Percentiles rank a stretch among this genome's conserved stretches.
phyloP scores from a whole-genome alignment of 2,329 filamentous ascomycete genomes.

The Sarocladiaceae sp. region DNA sequence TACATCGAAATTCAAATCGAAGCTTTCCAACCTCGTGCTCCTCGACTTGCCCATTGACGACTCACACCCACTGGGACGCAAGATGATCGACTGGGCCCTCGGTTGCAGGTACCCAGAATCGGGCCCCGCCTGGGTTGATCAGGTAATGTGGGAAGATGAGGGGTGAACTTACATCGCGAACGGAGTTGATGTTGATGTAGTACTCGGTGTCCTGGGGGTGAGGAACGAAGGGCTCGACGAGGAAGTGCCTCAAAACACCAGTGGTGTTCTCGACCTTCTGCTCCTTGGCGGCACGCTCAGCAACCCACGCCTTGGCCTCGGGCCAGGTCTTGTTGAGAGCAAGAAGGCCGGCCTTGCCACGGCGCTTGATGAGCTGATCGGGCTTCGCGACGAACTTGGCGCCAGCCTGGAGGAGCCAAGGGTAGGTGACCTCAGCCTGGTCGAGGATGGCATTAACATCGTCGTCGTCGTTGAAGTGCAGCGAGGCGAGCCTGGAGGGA shows the following conservation, averaged over 20 bases:
- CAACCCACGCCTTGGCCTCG: conserved; percentile 91
- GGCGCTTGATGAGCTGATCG: conserved; percentile 98
- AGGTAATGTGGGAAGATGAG: no score
- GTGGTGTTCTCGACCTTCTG: conserved; percentile 89
- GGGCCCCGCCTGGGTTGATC: no score
- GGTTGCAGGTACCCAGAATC: no score
- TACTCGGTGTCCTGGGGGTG: conserved; percentile 95
- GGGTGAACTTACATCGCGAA: conserved; percentile 80
- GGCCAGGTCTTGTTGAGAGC: conserved; percentile 96
- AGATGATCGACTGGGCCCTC: no score
- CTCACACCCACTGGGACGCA: no score
- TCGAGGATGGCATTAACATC: conserved; percentile 78
- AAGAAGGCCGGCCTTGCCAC: conserved; percentile 96
- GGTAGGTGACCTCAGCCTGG: conserved; percentile 94
- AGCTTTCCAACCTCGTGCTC: no score
- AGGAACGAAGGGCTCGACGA: conserved; percentile 97
- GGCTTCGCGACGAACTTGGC: conserved; percentile 98
- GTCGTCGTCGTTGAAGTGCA: conserved; percentile 88
- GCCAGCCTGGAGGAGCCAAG: conserved; percentile 79
- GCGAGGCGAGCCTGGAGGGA: conserved; percentile 79
- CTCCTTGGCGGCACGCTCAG: conserved; percentile 82
- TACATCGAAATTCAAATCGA: no score
- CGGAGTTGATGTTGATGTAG: conserved; percentile 99
- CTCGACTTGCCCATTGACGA: no score
- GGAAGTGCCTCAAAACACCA: conserved; percentile 86